Evolutionary conservation across 176 grass and related monocot species (phyloP), one percentile per base, ranked within the genome.

Genomic region (Eragrostis nindensis): DNA sequence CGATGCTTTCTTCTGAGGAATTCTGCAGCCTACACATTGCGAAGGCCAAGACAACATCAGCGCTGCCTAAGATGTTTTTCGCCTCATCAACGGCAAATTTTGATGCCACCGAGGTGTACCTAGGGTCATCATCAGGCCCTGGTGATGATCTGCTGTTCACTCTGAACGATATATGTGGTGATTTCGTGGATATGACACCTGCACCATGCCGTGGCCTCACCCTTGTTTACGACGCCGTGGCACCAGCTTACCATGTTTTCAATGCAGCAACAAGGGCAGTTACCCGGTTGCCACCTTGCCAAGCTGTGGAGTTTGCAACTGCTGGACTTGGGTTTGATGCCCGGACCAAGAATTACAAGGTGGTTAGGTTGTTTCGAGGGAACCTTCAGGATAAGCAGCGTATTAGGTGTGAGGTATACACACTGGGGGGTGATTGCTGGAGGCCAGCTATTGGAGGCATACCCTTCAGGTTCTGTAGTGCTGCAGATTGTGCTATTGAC

Each of bases 241-340:
- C 27, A 6, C 76, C 22, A 38, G 44, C 44, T 3, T 55, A 78
- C 56, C 72, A 79, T 25, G 36, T 79, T 5, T 63, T 30, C 63
- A 85, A 85, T 39, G 66, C 45, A 21, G 32, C 66, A 15, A 72
- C 83, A 18, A 36, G 75, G 17, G 75, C 67, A 49, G 17, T 85
- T 24, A 54, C 55, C 4, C 26, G 42, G 2, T n/a, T 77, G 41
- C 82, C 82, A 1, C 73, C 65, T 1, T 84, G 18, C 27, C 3
- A 9, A 0, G 22, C 16, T 7, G 41, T 7, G 14, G 0, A 11
- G 0, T 6, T 10, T 21, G 10, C 24, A 1, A 85, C 42, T 6
- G 68, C 67, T 27, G 66, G 83, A 22, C 56, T 85, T 13, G 73
- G 64, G 3, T 84, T 78, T 5, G 82, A 84, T 47, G 13, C 41